Base-by-base conservation (phyloP, 495 filamentous ascomycete species). In the Annulohypoxylon stygium region DNA sequence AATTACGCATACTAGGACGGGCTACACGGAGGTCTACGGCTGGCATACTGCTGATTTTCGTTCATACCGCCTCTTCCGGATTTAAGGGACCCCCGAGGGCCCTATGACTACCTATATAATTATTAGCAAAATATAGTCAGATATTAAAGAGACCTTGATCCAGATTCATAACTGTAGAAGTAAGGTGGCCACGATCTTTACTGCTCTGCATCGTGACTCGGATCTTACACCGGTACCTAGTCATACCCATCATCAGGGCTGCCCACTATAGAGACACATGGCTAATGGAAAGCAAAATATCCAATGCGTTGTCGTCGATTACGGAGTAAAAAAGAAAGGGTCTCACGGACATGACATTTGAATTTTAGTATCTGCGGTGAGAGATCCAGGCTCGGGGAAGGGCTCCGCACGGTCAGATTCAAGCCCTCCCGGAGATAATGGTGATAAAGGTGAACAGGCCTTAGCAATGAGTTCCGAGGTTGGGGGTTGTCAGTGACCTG, bases 181-280 rank as follows among this genome's bases (percentile, higher is more conserved):
- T 26, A 25, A 63, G 45, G 34, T 34, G 34, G 55, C 14, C 14
- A 70, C 25, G 60, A 70, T 63, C 67, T 26, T n/a, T 39, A 61
- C 18, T 58, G 8, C 9, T 33, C 41, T 61, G n/a, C n/a, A 68
- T 54, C 9, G 12, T 18, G n/a, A 34, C 12, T 54, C 36, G 34
- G 45, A 61, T 68, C 55, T 61, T 10, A 14, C 34, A 33, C 50
- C 6, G 43, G 12, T 33, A 39, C 36, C 36, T 39, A 11, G 34
- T 20, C 16, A 45, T 20, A 41, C 41, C 18, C 36, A 14, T 39
- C 26, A 23, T 11, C 30, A 23, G 8, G 14, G 20, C 16, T 20
- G 20, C 18, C n/a, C 16, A 16, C 2, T 57, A 14, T 14, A 57
- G 20, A 10, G 23, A 5, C 36, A 30, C 14, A 9, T 60, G 7